Evolutionary conservation across 2,329 filamentous ascomycete species (phyloP).

Genomic region (Neofusicoccum sp.): DNA sequence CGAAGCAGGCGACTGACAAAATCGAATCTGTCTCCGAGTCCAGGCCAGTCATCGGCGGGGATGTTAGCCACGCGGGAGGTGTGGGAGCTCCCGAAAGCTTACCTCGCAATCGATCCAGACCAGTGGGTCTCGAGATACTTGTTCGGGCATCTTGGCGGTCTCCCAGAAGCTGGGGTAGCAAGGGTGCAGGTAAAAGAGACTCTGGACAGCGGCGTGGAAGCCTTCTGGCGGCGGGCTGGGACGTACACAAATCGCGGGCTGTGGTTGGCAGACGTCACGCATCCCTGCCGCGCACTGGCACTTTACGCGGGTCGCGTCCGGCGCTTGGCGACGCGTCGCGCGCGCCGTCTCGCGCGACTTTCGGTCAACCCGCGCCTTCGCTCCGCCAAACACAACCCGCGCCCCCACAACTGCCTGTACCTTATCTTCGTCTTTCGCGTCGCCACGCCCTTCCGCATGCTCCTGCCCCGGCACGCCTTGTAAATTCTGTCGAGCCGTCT

Average conservation of each 20-base stretch:
- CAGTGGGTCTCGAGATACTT: conserved; percentile 61
- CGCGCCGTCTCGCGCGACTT: conserved; percentile 9
- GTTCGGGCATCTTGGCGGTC: conserved; percentile 38
- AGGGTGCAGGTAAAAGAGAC: background rate
- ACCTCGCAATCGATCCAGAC: conserved; percentile 86
- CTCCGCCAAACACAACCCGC: background rate
- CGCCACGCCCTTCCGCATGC: background rate
- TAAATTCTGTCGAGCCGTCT: background rate
- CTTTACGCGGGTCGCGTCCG: background rate
- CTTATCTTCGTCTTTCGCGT: background rate
- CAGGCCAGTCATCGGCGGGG: conserved; percentile 83
- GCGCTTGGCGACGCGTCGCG: background rate
- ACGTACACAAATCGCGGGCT: background rate
- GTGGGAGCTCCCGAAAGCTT: conserved; percentile 17
- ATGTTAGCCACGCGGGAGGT: background rate
- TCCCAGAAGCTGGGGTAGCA: too few species aligned
- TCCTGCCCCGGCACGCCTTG: background rate
- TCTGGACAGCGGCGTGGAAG: background rate
- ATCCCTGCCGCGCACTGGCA: background rate
- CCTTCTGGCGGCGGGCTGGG: background rate
- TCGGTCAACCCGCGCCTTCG: background rate
- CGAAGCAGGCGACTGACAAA: conserved; percentile 86
- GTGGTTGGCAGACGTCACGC: conserved; percentile 5
- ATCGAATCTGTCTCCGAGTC: conserved; percentile 77
- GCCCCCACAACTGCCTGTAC: background rate